Percentiles rank a stretch among this genome's conserved stretches.
Conservation (phyloP, 352 stramenopile species). For the Phytophthora syringae region DNA sequence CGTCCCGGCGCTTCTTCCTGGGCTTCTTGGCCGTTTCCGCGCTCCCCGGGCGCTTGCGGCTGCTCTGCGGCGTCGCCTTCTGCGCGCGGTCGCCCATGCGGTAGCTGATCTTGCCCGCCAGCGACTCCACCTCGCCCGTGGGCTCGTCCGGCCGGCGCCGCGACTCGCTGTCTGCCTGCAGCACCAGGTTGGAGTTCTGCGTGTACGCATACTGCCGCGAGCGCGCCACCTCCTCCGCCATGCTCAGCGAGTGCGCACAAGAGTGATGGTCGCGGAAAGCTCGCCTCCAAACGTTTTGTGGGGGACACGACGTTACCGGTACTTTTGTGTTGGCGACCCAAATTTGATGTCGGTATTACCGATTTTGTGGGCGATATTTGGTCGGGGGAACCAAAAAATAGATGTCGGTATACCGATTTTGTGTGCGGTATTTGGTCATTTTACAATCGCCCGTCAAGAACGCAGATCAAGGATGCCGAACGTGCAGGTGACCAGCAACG, state of each 20-base stretch:
- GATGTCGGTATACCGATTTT: slow-evolving; percentile 1
- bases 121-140: slow-evolving; percentile 88
- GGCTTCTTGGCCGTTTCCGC: slow-evolving; percentile 27
- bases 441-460: not conserved
- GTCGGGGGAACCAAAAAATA: no score
- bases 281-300: not conserved
- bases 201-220: slow-evolving; percentile 93
- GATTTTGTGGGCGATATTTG: no score
- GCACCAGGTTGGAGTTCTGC: slow-evolving; percentile 95
- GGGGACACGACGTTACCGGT: not conserved
- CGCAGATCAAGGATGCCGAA: slow-evolving; percentile 47
- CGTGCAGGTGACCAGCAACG: slow-evolving; percentile 61
- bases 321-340: no score
- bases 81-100: slow-evolving; percentile 88
- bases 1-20: slow-evolving; percentile 69
- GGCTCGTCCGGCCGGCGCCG: slow-evolving; percentile 81
- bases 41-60: slow-evolving; percentile 45
- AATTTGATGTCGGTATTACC: no score
- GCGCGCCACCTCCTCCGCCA: slow-evolving; percentile 91
- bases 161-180: slow-evolving; percentile 91
- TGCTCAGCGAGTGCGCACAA: slow-evolving; percentile 23
- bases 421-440: slow-evolving; percentile 4
- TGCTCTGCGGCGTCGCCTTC: slow-evolving; percentile 57
- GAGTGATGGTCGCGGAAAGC: no score
- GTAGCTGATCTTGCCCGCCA: slow-evolving; percentile 78